A percentile compares a stretch with the other conserved stretches of the same genome.
Conservation (phyloP, 345 rosid genomes). For the Cochlearia excelsa region DNA sequence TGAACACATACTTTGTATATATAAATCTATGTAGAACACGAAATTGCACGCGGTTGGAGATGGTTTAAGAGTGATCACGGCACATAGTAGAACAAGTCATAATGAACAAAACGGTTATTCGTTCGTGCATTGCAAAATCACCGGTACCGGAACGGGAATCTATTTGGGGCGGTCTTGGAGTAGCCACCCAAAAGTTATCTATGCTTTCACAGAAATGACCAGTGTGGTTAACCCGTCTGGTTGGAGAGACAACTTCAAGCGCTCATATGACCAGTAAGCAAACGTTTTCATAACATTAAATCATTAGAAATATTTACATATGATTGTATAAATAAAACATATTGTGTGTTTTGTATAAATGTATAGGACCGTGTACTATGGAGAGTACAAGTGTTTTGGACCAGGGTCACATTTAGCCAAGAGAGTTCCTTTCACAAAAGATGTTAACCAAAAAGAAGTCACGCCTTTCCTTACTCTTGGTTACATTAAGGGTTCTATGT, state of each 20-base stretch:
- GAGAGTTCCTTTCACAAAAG: constrained; percentile 41
- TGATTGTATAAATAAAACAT: background rate
- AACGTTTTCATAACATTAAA: background rate
- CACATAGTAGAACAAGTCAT: constrained; percentile 51
- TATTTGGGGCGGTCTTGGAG: constrained; percentile 70
- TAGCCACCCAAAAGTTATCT: constrained; percentile 48
- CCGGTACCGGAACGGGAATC: constrained; percentile 40
- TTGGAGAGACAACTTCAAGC: constrained; percentile 43
- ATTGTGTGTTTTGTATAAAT: no score
- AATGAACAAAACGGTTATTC: constrained; percentile 49
- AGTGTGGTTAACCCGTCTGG: constrained; percentile 41
- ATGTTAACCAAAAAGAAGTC: constrained; percentile 34
- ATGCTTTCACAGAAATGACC: constrained; percentile 49
- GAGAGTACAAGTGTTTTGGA: constrained; percentile 57
- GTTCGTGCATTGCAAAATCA: constrained; percentile 44
- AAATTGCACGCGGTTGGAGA: constrained; percentile 39
- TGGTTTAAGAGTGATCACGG: constrained; percentile 48
- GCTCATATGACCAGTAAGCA: constrained; percentile 41
- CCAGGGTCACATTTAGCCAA: constrained; percentile 31
- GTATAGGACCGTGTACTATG: constrained; percentile 44
- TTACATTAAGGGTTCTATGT: constrained; percentile 48
- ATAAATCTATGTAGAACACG: background rate
- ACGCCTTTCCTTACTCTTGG: constrained; percentile 40
- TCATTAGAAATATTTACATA: background rate
- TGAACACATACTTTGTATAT: constrained; percentile 23